Conservation (phyloP, 2,329 filamentous ascomycete genomes). For the Metarhizium anisopliae region DNA sequence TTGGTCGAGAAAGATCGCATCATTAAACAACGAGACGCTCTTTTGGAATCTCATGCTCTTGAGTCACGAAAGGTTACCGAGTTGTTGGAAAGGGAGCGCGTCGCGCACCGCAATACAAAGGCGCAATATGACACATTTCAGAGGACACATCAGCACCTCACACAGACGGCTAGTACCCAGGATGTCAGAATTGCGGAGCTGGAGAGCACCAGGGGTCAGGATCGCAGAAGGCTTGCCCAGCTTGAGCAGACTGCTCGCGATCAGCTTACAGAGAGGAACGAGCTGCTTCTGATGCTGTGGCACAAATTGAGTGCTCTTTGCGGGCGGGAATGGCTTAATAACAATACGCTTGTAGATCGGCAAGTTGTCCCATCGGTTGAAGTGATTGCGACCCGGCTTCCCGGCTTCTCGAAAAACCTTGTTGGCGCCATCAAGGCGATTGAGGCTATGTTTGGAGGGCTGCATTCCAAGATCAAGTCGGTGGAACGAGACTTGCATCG, state of each 20-base stretch:
- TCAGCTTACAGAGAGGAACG: slow-evolving; percentile 82
- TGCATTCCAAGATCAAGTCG: slow-evolving; percentile 69
- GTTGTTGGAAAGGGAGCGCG: slow-evolving; percentile 82
- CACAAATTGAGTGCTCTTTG: slow-evolving; percentile 78
- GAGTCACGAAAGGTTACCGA: slow-evolving; percentile 80
- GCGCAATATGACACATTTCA: slow-evolving; percentile 82
- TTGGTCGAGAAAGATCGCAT: slow-evolving; percentile 85
- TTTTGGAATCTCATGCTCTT: slow-evolving; percentile 81
- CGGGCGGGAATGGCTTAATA: slow-evolving; percentile 84
- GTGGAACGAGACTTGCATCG: slow-evolving; percentile 88
- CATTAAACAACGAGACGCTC: slow-evolving; percentile 77
- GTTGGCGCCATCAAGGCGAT: slow-evolving; percentile 79
- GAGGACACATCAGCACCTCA: slow-evolving; percentile 77
- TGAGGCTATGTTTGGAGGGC: slow-evolving; percentile 68
- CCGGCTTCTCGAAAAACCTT: slow-evolving; percentile 84
- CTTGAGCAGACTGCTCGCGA: slow-evolving; percentile 78
- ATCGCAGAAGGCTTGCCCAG: slow-evolving; percentile 65
- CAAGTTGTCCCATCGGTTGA: slow-evolving; percentile 76
- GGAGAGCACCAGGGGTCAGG: slow-evolving; percentile 67
- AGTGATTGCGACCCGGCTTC: slow-evolving; percentile 74
- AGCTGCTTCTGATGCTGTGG: slow-evolving; percentile 81
- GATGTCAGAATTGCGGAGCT: slow-evolving; percentile 80
- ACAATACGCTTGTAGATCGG: slow-evolving; percentile 81
- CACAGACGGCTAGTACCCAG: slow-evolving; percentile 76
- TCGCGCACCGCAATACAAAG: slow-evolving; percentile 76